Conservation (phyloP, 192 early-diverging fungal species). For the Geranomyces michiganensis region DNA sequence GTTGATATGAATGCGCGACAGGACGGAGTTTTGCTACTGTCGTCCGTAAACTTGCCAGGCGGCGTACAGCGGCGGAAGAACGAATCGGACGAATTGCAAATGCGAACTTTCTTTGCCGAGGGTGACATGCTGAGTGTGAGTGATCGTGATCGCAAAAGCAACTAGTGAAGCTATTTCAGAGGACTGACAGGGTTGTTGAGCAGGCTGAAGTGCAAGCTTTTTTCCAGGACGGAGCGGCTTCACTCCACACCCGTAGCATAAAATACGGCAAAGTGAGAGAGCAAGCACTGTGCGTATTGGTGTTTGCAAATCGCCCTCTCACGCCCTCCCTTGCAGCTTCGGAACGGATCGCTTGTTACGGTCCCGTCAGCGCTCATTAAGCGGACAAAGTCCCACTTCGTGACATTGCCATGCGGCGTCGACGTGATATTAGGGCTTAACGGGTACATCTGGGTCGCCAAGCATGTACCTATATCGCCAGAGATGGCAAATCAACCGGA, state of each 20-base stretch:
- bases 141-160: not conserved
- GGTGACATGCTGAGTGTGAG: slow-evolving; percentile 89
- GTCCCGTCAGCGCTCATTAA: slow-evolving; percentile 89
- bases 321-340: slow-evolving; percentile 46
- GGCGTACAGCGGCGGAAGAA: slow-evolving; percentile 93
- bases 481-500: slow-evolving; percentile 64
- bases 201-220: slow-evolving; percentile 82
- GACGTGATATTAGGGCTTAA: slow-evolving; percentile 94
- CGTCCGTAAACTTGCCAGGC: slow-evolving; percentile 92
- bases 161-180: too few species aligned
- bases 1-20: slow-evolving; percentile 88
- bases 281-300: slow-evolving; percentile 33
- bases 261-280: slow-evolving; percentile 89
- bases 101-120: slow-evolving; percentile 92
- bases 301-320: not conserved
- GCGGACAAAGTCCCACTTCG: slow-evolving; percentile 94
- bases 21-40: slow-evolving; percentile 85
- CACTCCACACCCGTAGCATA: slow-evolving; percentile 85
- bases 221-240: slow-evolving; percentile 84
- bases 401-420: slow-evolving; percentile 86
- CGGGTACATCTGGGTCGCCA: slow-evolving; percentile 95
- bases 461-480: slow-evolving; percentile 58
- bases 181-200: not conserved
- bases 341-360: slow-evolving; percentile 77
- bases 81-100: slow-evolving; percentile 95